A percentile compares a stretch with the other conserved stretches of the same genome.
Evolutionary conservation across 2,329 filamentous ascomycete species (phyloP).

Genomic region (Ceratocystis huliohia): DNA sequence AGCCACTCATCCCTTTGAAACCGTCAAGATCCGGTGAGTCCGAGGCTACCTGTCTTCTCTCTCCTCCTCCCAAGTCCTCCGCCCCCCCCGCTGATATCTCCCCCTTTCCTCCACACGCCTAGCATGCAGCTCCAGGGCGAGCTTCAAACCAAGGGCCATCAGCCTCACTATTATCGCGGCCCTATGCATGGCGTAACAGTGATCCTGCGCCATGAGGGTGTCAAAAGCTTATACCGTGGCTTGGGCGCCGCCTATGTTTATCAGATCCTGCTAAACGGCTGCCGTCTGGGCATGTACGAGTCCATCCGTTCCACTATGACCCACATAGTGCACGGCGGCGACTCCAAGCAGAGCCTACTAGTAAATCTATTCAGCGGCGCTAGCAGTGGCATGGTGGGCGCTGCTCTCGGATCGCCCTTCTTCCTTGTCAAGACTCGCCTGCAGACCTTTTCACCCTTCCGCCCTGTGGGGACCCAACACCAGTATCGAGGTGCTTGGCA

Average conservation of each 20-base stretch:
- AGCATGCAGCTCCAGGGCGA: constrained; percentile 95
- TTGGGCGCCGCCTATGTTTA: constrained; percentile 90
- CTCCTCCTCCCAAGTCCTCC: neutral
- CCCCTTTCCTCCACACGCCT: neutral
- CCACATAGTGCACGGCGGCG: constrained; percentile 55
- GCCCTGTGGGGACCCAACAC: constrained; percentile 95
- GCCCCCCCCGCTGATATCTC: constrained; percentile 14
- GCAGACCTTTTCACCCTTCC: constrained; percentile 83
- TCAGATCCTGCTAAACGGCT: constrained; percentile 92
- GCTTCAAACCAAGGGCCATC: constrained; percentile 72
- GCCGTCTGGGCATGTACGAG: constrained; percentile 93
- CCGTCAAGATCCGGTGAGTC: constrained; percentile 86
- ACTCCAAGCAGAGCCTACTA: constrained; percentile 65
- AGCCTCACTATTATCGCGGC: constrained; percentile 78
- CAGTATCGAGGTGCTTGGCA: constrained; percentile 76
- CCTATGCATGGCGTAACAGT: constrained; percentile 84
- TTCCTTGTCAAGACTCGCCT: constrained; percentile 95
- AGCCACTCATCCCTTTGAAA: constrained; percentile 95
- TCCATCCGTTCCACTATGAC: constrained; percentile 68
- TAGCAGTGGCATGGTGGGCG: constrained; percentile 76
- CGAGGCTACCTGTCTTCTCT: neutral
- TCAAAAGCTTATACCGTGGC: constrained; percentile 74
- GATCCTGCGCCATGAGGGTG: constrained; percentile 80
- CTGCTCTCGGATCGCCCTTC: constrained; percentile 86
- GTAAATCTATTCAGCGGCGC: constrained; percentile 94